Conservation (phyloP, 1,284 basidiomycete genomes). For the Leccinum cinnamomeum region DNA sequence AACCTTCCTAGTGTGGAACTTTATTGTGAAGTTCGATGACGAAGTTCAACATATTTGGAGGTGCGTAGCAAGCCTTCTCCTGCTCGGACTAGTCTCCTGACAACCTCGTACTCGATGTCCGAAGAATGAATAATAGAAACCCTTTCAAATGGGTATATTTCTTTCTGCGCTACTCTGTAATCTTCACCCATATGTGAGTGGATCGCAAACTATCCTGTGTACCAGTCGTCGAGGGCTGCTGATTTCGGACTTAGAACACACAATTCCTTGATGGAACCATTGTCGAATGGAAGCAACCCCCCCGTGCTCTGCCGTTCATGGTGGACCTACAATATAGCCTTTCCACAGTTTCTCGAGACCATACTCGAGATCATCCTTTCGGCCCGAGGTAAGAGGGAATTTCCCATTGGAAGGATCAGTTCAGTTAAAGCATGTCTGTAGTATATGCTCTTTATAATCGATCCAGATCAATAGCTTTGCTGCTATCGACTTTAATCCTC, state of each 20-base stretch:
- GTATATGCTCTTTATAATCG: slow-evolving; percentile 26
- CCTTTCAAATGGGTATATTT: slow-evolving; percentile 27
- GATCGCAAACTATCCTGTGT: neutral
- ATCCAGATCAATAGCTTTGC: slow-evolving; percentile 16
- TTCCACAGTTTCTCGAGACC: slow-evolving; percentile 13
- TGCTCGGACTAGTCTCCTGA: neutral
- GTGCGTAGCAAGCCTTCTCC: slow-evolving; percentile 9
- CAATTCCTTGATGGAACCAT: slow-evolving; percentile 7
- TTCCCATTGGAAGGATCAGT: neutral
- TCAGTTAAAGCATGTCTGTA: slow-evolving; percentile 1
- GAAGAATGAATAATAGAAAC: slow-evolving; percentile 22
- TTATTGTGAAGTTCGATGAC: slow-evolving; percentile 15
- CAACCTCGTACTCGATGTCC: neutral
- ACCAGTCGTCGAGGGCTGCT: neutral
- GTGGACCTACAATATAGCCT: slow-evolving; percentile 9
- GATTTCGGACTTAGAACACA: slow-evolving; percentile 15
- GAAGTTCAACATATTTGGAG: slow-evolving; percentile 25
- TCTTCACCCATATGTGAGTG: slow-evolving; percentile 22
- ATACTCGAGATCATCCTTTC: slow-evolving; percentile 22
- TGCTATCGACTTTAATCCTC: slow-evolving; percentile 17
- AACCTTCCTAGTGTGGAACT: slow-evolving; percentile 22
- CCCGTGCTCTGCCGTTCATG: slow-evolving; percentile 16
- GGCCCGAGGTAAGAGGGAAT: slow-evolving; percentile 17
- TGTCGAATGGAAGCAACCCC: slow-evolving; percentile 18
- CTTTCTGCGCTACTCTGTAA: slow-evolving; percentile 22